Conservation (phyloP, 805 yeast genomes). For the Sungouiozyma intestinalis region DNA sequence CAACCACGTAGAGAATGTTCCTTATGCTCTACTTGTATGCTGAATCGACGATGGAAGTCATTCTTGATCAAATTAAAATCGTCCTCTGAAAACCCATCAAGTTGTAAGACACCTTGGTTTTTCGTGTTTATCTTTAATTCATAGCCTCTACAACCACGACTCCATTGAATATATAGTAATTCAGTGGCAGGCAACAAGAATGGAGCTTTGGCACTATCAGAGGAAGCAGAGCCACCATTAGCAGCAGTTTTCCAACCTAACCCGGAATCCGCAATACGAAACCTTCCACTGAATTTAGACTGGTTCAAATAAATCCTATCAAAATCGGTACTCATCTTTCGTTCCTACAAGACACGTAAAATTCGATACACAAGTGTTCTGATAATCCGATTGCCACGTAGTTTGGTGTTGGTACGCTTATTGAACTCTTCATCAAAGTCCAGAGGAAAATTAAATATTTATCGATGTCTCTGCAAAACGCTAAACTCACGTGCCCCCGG, state of each 20-base stretch:
- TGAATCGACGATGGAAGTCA: slow-evolving; percentile 71
- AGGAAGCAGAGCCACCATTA: slow-evolving; percentile 33
- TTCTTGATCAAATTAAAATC: slow-evolving; percentile 74
- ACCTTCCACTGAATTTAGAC: slow-evolving; percentile 72
- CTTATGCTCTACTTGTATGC: slow-evolving; percentile 60
- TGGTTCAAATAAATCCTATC: slow-evolving; percentile 87
- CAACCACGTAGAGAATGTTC: slow-evolving; percentile 96
- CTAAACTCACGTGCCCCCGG: background rate
- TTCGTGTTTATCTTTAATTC: slow-evolving; percentile 85
- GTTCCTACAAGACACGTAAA: background rate
- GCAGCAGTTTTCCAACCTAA: slow-evolving; percentile 82
- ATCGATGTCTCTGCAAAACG: background rate
- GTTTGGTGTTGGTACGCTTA: background rate
- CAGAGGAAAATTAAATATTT: background rate
- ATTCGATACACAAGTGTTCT: no score
- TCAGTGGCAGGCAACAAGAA: slow-evolving; percentile 83
- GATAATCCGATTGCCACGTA: background rate
- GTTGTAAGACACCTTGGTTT: slow-evolving; percentile 70
- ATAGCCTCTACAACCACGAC: slow-evolving; percentile 85
- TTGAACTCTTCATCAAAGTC: background rate
- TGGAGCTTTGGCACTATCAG: slow-evolving; percentile 46
- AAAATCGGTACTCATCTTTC: slow-evolving; percentile 51
- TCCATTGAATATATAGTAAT: slow-evolving; percentile 74
- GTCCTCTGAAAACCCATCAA: slow-evolving; percentile 86
- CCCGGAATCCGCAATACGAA: slow-evolving; percentile 94